These are phyloP conservation scores for Fraxinus albicans DNA, from an alignment of 305 asterid species.

Conservation along the genomic window DNA sequence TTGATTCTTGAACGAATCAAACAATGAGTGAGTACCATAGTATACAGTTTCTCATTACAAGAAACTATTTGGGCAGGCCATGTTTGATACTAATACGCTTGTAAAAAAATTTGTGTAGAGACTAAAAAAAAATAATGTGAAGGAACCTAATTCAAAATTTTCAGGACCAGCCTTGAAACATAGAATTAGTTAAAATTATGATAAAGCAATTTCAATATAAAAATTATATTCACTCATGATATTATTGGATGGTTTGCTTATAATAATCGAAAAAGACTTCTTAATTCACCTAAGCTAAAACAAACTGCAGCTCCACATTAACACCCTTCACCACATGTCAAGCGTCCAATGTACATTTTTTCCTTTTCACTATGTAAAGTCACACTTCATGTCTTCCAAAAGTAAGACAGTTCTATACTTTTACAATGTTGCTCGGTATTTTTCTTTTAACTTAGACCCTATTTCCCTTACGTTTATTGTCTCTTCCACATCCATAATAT, in stretches of 20 bases:
- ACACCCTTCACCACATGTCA: constrained; percentile 33
- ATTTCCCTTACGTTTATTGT: not conserved
- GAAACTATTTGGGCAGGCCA: too few species aligned
- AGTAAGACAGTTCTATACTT: not conserved
- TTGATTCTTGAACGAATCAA: too few species aligned
- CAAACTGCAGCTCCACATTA: constrained; percentile 28
- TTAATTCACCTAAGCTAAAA: constrained; percentile 31
- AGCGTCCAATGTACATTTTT: not conserved
- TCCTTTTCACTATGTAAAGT: not conserved
- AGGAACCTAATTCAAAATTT: too few species aligned
- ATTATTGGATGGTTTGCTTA: not conserved
- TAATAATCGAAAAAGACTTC: constrained; percentile 22
- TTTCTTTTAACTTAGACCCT: not conserved
- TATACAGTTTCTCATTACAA: too few species aligned
- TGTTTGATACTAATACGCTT: too few species aligned
- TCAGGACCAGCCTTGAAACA: too few species aligned
- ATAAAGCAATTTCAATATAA: not conserved
- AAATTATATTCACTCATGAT: not conserved
- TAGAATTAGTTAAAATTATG: not conserved
- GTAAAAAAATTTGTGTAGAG: too few species aligned
- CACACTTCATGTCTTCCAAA: not conserved
- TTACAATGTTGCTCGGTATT: not conserved
- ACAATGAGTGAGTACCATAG: too few species aligned
- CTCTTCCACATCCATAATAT: not conserved
- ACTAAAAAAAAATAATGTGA: too few species aligned